These are phyloP conservation scores for Tillandsia leiboldiana DNA, from an alignment of 176 grass and related monocot genomes.

Conservation along the genomic window DNA sequence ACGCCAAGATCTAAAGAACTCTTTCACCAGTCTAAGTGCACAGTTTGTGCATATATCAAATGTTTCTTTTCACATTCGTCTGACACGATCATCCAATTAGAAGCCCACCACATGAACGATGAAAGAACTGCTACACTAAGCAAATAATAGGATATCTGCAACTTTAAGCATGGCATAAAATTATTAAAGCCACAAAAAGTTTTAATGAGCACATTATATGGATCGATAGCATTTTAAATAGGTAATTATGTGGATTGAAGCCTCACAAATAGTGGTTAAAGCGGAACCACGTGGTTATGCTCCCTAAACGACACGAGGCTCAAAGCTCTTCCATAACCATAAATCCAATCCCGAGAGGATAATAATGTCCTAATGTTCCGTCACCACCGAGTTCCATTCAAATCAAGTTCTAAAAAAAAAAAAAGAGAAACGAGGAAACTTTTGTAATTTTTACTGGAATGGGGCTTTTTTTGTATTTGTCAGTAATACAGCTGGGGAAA, in stretches of 20 bases:
- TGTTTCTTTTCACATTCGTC: not conserved
- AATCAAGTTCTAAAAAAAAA: too few species aligned
- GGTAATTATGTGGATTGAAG: not conserved
- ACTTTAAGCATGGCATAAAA: not conserved
- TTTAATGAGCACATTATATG: not conserved
- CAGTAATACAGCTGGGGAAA: too few species aligned
- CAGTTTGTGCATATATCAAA: not conserved
- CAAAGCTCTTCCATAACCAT: not conserved
- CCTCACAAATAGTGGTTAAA: not conserved
- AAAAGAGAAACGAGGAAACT: too few species aligned
- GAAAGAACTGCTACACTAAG: not conserved
- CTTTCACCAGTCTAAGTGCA: too few species aligned
- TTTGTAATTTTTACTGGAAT: too few species aligned
- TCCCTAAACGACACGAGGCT: not conserved
- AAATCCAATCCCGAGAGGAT: too few species aligned
- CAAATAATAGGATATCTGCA: constrained; percentile 1
- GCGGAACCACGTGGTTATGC: not conserved
- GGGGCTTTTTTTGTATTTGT: too few species aligned
- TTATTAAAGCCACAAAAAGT: not conserved
- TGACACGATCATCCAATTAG: not conserved
- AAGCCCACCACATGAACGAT: not conserved
- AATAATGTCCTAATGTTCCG: too few species aligned
- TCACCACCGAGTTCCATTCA: too few species aligned
- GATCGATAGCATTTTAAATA: not conserved
- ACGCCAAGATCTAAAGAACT: too few species aligned